Percentiles rank a stretch among this genome's conserved stretches.
Evolutionary conservation across 805 yeast species (phyloP).

Genomic region (Vanderwaltozyma yarrowii): DNA sequence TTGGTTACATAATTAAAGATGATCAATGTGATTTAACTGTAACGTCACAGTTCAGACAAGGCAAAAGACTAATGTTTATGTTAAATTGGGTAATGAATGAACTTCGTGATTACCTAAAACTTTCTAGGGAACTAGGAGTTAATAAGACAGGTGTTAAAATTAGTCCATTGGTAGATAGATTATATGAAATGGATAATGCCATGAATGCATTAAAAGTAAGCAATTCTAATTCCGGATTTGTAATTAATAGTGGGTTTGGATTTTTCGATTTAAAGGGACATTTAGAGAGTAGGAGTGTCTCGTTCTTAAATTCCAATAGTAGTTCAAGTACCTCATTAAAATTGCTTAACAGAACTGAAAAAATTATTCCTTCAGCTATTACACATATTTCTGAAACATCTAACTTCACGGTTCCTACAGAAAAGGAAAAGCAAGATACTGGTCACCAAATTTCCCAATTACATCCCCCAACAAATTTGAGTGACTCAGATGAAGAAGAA

Average conservation of each 20-base stretch:
- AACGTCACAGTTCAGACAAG: conserved; percentile 81
- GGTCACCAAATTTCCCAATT: conserved; percentile 21
- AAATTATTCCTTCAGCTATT: background rate
- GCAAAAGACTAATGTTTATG: conserved; percentile 66
- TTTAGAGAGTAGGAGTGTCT: conserved; percentile 19
- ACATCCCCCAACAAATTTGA: conserved; percentile 7
- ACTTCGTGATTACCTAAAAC: conserved; percentile 37
- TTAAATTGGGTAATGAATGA: conserved; percentile 58
- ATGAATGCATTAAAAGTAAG: conserved; percentile 5
- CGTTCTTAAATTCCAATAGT: conserved; percentile 6
- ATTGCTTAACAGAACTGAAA: background rate
- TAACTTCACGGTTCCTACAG: conserved; percentile 12
- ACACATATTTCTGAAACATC: background rate
- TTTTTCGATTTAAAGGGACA: conserved; percentile 22
- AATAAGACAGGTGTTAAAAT: conserved; percentile 16
- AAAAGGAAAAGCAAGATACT: conserved; percentile 19
- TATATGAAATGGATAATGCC: conserved; percentile 31
- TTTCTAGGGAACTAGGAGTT: conserved; percentile 4
- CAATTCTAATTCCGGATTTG: background rate
- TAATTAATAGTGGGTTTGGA: conserved; percentile 14
- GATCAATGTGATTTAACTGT: conserved; percentile 75
- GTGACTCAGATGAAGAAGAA: conserved; percentile 5
- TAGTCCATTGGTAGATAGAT: conserved; percentile 21
- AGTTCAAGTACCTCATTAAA: conserved; percentile 3
- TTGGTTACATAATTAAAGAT: conserved; percentile 78